Evolutionary conservation across 2,329 filamentous ascomycete genomes (phyloP).

Genomic region (Pezicula rhizophila): DNA sequence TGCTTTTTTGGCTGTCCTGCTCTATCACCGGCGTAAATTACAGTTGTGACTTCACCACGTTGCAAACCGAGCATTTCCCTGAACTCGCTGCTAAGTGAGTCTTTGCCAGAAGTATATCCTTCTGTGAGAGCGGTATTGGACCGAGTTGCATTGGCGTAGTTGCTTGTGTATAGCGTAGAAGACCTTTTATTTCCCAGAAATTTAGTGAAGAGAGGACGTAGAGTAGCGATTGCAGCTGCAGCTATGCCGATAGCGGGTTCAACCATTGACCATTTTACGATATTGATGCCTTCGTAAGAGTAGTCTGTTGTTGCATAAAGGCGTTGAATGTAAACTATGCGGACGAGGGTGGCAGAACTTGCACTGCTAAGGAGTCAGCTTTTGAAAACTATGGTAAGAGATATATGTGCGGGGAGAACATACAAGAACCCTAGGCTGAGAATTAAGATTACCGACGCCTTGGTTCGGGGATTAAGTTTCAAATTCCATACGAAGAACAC

Average conservation of each 20-base stretch:
- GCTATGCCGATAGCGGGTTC: constrained; percentile 36
- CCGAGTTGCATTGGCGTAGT: neutral
- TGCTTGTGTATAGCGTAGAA: neutral
- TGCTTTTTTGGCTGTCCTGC: neutral
- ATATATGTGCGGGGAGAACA: constrained; percentile 7
- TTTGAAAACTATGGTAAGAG: neutral
- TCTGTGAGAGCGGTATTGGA: constrained; percentile 1
- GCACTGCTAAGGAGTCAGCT: constrained; percentile 24
- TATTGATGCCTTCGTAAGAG: constrained; percentile 34
- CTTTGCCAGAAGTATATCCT: constrained; percentile 3
- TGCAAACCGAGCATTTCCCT: constrained; percentile 19
- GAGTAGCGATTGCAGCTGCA: constrained; percentile 34
- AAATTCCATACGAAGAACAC: constrained; percentile 24
- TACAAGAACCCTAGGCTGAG: constrained; percentile 34
- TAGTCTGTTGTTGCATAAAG: constrained; percentile 31
- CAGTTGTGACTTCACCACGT: constrained; percentile 16
- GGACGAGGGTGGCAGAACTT: constrained; percentile 36
- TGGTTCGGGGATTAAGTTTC: constrained; percentile 24
- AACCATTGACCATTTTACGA: constrained; percentile 39
- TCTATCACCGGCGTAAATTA: constrained; percentile 13
- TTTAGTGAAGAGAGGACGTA: constrained; percentile 30
- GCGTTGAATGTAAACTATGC: constrained; percentile 35
- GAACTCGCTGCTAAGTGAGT: constrained; percentile 18
- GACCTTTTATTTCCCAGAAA: constrained; percentile 7
- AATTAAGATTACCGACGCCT: constrained; percentile 28